Evolutionary conservation across 441 rosid species (phyloP).

Genomic region (Lepidium campestre): DNA sequence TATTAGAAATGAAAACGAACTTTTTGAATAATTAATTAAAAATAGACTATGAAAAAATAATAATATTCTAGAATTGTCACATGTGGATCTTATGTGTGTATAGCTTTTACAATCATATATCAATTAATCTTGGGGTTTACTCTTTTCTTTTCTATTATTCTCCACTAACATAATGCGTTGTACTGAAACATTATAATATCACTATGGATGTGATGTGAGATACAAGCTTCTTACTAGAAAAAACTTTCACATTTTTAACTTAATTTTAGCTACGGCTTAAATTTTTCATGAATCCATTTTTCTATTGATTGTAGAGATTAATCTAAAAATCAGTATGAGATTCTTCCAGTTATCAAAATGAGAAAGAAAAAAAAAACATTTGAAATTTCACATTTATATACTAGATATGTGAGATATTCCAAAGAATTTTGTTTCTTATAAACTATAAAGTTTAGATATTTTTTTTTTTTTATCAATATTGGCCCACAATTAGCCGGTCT

Average conservation of each 20-base stretch:
- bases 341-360: neutral
- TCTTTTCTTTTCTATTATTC: slow-evolving; percentile 13
- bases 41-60: neutral
- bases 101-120: slow-evolving; percentile 12
- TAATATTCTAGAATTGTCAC: neutral
- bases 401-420: neutral
- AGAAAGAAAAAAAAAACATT: neutral
- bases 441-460: no score
- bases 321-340: neutral
- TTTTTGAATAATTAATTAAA: neutral
- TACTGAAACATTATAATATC: neutral
- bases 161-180: slow-evolving; percentile 23
- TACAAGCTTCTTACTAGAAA: neutral
- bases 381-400: neutral
- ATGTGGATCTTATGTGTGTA: slow-evolving; percentile 13
- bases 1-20: neutral
- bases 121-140: slow-evolving; percentile 22
- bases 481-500: no score
- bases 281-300: neutral
- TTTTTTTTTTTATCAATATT: no score
- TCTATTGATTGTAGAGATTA: neutral
- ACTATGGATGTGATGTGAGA: slow-evolving; percentile 13
- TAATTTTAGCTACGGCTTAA: neutral
- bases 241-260: neutral
- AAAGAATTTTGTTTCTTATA: neutral